Conservation (phyloP, 1,284 basidiomycete genomes). For the Fomitopsis betulina region DNA sequence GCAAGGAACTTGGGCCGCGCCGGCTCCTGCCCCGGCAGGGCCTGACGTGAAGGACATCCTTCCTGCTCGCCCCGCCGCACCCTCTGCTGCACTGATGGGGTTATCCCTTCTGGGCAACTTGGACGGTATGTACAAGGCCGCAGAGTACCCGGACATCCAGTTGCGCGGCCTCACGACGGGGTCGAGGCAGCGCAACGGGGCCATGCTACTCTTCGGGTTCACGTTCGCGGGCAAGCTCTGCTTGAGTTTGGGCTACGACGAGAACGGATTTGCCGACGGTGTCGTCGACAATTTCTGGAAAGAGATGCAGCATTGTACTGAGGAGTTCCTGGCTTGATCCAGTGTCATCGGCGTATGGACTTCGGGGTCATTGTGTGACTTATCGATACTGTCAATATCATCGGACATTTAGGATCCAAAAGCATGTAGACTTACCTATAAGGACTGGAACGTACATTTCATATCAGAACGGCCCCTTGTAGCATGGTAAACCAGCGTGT, state of each 20-base stretch:
- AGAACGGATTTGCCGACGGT: constrained; percentile 60
- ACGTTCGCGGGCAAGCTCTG: constrained; percentile 70
- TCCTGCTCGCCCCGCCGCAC: constrained; percentile 27
- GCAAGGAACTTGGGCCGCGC: constrained; percentile 36
- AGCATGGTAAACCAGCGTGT: too few species aligned
- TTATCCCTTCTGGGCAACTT: constrained; percentile 76
- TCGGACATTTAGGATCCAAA: not conserved
- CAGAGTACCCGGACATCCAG: constrained; percentile 46
- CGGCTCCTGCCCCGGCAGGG: constrained; percentile 24
- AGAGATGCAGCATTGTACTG: constrained; percentile 44
- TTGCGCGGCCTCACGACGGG: constrained; percentile 74
- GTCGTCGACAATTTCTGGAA: constrained; percentile 56
- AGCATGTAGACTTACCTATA: too few species aligned
- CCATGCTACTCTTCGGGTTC: constrained; percentile 72
- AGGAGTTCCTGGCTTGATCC: constrained; percentile 39
- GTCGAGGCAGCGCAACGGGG: constrained; percentile 67
- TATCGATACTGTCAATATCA: not conserved
- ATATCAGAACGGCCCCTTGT: not conserved
- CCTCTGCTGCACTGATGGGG: constrained; percentile 64
- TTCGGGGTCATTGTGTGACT: not conserved
- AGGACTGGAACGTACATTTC: too few species aligned
- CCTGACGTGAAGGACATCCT: constrained; percentile 19
- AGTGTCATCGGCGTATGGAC: not conserved
- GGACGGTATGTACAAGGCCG: constrained; percentile 73
- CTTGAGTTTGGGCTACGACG: constrained; percentile 73